These are phyloP conservation scores for Blastosporella zonata DNA, from an alignment of 1,284 basidiomycete species.

Conservation along the genomic window DNA sequence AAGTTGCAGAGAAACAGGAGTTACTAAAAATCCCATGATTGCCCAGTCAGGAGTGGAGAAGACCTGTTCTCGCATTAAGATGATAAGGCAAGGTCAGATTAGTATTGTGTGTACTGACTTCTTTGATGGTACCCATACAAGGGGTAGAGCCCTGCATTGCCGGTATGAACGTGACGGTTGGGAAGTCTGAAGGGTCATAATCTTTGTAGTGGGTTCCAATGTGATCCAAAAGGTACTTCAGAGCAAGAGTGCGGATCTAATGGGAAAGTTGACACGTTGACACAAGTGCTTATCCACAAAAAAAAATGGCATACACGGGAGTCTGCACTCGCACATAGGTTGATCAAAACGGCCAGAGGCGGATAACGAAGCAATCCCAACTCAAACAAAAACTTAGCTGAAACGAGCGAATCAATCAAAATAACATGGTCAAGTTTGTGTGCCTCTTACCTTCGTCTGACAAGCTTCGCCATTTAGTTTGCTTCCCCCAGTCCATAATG, in stretches of 20 bases:
- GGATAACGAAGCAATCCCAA: constrained; percentile 80
- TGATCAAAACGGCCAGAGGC: constrained; percentile 63
- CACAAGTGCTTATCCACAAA: background rate
- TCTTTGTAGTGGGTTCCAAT: constrained; percentile 59
- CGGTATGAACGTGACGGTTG: constrained; percentile 77
- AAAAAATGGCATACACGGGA: constrained; percentile 26
- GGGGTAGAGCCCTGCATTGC: constrained; percentile 51
- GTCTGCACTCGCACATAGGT: constrained; percentile 61
- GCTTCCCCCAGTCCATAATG: constrained; percentile 83
- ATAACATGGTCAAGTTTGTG: background rate
- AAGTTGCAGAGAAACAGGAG: constrained; percentile 56
- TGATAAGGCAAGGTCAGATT: background rate
- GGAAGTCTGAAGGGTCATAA: constrained; percentile 55
- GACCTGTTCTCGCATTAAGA: constrained; percentile 47
- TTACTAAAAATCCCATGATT: constrained; percentile 72
- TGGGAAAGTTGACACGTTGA: background rate
- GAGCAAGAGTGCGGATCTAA: constrained; percentile 50
- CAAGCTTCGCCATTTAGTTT: constrained; percentile 71
- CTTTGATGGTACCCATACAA: constrained; percentile 65
- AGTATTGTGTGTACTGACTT: constrained; percentile 42
- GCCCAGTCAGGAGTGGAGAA: constrained; percentile 73
- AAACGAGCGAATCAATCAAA: constrained; percentile 1
- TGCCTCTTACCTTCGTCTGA: constrained; percentile 75
- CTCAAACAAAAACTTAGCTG: constrained; percentile 81
- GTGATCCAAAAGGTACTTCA: constrained; percentile 81